Percentiles rank a stretch among this genome's conserved stretches.
Evolutionary conservation across 257 asterid species (phyloP).

Genomic region (Solanum boliviense): DNA sequence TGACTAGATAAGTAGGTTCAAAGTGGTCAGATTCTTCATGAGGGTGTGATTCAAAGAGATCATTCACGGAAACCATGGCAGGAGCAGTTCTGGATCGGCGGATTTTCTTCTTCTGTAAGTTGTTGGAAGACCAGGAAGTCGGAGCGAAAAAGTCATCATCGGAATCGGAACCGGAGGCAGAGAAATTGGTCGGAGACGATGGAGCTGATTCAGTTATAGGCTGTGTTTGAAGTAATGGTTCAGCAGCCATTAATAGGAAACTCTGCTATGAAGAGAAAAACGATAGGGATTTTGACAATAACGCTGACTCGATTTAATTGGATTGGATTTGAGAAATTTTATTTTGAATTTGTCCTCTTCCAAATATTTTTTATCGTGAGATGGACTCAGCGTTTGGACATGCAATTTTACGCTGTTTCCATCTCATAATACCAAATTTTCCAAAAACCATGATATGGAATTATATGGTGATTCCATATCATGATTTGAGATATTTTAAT

Average conservation of each 20-base stretch:
- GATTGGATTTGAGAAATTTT: neutral
- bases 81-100: constrained; percentile 42
- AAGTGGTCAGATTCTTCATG: neutral
- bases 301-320: neutral
- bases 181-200: neutral
- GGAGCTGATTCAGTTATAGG: neutral
- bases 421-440: too few species aligned
- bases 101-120: constrained; percentile 12
- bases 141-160: neutral
- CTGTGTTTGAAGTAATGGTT: neutral
- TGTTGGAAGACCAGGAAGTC: neutral
- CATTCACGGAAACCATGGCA: constrained; percentile 26
- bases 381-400: too few species aligned
- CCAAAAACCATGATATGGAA: too few species aligned
- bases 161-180: neutral
- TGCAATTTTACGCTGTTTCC: too few species aligned
- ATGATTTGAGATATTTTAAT: too few species aligned
- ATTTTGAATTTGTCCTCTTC: neutral
- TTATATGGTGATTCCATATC: too few species aligned
- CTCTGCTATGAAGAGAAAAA: neutral
- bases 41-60: neutral
- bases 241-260: neutral
- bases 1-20: neutral
- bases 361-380: neutral
- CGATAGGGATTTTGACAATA: neutral